Conservation (phyloP, 2,329 filamentous ascomycete genomes). For the Fusarium coicis region DNA sequence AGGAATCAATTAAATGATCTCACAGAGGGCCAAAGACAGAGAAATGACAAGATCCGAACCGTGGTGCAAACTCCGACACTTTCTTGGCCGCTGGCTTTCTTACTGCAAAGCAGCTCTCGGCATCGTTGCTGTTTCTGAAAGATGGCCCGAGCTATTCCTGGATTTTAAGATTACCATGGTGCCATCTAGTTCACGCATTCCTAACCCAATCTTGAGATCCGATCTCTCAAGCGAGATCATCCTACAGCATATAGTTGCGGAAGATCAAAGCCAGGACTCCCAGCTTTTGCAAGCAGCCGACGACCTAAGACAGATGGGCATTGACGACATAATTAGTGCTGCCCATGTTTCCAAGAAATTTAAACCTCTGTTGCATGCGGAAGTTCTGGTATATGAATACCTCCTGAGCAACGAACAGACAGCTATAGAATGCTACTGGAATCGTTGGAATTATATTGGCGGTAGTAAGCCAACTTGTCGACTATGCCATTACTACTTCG, state of each 20-base stretch:
- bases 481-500: neutral
- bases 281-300: neutral
- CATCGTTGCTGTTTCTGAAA: neutral
- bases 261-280: neutral
- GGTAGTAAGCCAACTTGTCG: neutral
- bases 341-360: neutral
- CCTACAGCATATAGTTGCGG: neutral
- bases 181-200: neutral
- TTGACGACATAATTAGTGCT: neutral
- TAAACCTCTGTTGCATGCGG: neutral
- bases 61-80: neutral
- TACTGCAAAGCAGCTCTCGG: neutral
- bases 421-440: neutral
- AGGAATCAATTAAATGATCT: neutral
- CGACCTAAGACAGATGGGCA: neutral
- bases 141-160: neutral
- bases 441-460: neutral
- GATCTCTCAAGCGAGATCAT: neutral
- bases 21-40: neutral
- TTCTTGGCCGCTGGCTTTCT: neutral
- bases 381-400: neutral
- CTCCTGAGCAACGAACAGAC: neutral
- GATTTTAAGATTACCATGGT: neutral
- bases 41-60: neutral
- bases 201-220: neutral